Base-by-base conservation (phyloP, 2,329 filamentous ascomycete genomes). In the Colletotrichum theobromicola region DNA sequence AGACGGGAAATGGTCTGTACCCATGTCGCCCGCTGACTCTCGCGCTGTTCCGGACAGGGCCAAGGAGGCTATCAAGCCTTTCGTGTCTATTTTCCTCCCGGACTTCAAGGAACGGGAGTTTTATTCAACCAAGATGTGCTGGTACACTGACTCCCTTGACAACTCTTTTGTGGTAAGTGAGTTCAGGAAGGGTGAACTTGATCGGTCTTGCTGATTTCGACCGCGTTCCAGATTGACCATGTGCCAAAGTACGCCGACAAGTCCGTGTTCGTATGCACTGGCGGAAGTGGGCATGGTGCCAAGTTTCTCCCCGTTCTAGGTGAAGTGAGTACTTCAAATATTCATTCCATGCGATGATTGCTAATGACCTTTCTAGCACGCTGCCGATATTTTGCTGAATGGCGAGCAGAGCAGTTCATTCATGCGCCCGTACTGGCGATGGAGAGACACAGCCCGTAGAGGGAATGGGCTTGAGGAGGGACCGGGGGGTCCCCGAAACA, bases 131-230 rank as follows among this genome's bases (percentile, higher is more conserved):
- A 84, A 89, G 30, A 84, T 92, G 6, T 93, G 91, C 81, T 92
- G 89, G 89, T 92, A 92, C 77, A 90, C 85, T 0, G 90, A 92
- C 76, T 90, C 88, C 0, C 87, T 86, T 2, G 84, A 86, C 18
- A 89, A 90, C 35, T 87, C 91, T 68, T 91, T 89, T 77, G 82
- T 83, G 26, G 79, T 79, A 74, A 18, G 75, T 21, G 13, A 8
- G 6, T 12, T 13, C 21, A 13, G 3, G 12, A 15, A 9, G 7
- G 28, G 10, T 32, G 2, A 12, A 2, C 3, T 32, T 28, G 2
- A 3, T 10, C 4, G 15, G 18, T 24, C 13, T 24, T 6, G 8
- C 13, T n/a, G 16, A 13, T 16, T 57, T 37, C 5, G 18, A 16
- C n/a, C 30, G 4, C 46, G 21, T 57, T 16, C 53, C 13, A 80